Evolutionary conservation across 2,329 filamentous ascomycete species (phyloP), one percentile per base, ranked within the genome.

Genomic region (Mariannaea sp.): DNA sequence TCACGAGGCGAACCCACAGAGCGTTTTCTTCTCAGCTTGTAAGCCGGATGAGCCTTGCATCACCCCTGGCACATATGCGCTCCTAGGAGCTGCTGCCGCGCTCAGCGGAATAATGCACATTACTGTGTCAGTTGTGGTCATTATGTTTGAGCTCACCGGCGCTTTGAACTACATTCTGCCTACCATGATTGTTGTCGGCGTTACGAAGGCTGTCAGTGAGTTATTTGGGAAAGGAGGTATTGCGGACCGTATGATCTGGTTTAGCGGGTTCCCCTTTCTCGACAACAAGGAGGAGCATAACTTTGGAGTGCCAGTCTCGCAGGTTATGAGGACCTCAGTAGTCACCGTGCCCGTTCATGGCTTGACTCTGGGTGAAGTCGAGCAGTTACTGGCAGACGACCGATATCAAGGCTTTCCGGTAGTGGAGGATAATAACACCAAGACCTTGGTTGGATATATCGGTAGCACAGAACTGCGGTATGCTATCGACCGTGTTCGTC

Each of bases 91-190:
- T 5, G 94, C 87, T 0, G 93, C 94, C 2, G 90, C 94, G 0
- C 79, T 99, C 19, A 93, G 89, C 70, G 94, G 94, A 8, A 97
- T 97, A 68, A 99, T 97, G 93, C 94, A 97, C 72, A 89, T 99
- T 58, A 97, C 93, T 0, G 86, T 99, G 13, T 95, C 92, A 0
- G 92, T 99, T 8, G 93, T 97, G 2, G 94, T 99, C 66, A 99
- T 99, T 72, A 97, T 99, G 94, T 97, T 97, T 68, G 94, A 99
- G 73, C 81, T 99, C 42, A 99, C 94, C 0, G 94, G 94, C n/a
- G 94, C 94, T 6, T 77, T 97, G 55, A 96, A 92, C 2, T 99
- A 99, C 68, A 97, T 99, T 60, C 77, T 99, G 22, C 94, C 94
- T 0, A 97, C 93, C 12, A 99, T 99, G 94, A 97, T 99, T 64